Conservation (phyloP, 2,329 filamentous ascomycete genomes). For the Exophiala aquamarina region DNA sequence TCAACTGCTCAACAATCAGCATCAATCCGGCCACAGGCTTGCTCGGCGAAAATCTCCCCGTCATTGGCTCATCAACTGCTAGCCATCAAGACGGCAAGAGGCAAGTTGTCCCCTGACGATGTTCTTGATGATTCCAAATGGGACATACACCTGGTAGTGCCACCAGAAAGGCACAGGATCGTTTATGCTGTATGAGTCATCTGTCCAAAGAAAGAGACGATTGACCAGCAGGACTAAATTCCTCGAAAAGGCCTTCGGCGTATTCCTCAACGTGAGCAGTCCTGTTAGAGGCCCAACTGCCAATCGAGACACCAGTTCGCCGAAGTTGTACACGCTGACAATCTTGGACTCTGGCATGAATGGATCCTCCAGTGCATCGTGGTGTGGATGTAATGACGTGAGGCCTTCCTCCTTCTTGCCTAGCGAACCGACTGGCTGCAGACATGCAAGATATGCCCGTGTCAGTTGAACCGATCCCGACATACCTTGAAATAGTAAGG, state of each 20-base stretch:
- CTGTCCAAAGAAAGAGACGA: conserved; percentile 49
- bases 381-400: conserved; percentile 6
- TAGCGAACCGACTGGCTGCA: conserved; percentile 31
- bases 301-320: conserved; percentile 60
- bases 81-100: no score
- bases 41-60: no score
- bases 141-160: conserved; percentile 21
- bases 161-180: conserved; percentile 47
- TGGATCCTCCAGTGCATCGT: background rate
- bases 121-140: conserved; percentile 6
- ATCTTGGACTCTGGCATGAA: conserved; percentile 1
- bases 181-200: conserved; percentile 49
- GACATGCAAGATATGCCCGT: conserved; percentile 52
- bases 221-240: conserved; percentile 35
- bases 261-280: conserved; percentile 30
- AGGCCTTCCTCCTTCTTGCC: conserved; percentile 6
- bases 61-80: no score
- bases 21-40: no score
- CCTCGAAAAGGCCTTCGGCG: conserved; percentile 16
- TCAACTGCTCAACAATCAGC: no score
- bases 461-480: conserved; percentile 38
- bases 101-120: background rate
- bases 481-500: conserved; percentile 56
- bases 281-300: conserved; percentile 50
- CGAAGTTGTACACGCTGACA: conserved; percentile 60